These are phyloP conservation scores for Plasmopara muralis DNA, from an alignment of 352 stramenopile genomes.

Conservation along the genomic window DNA sequence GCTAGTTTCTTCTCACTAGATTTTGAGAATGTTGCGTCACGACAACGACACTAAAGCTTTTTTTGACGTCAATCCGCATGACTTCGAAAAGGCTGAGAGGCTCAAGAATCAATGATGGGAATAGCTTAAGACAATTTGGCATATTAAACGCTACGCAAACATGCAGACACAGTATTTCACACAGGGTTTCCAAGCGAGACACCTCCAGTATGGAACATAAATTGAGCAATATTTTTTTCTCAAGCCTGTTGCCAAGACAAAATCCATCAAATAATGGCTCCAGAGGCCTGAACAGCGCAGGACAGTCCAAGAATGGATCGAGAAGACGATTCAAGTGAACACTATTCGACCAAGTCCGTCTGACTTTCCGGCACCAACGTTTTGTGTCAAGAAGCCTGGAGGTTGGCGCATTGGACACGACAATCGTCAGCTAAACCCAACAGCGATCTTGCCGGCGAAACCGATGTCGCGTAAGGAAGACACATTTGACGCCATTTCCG, in stretches of 20 bases:
- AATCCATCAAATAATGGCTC: too few species aligned
- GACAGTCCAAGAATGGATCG: too few species aligned
- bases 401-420: not conserved
- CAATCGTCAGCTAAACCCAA: not conserved
- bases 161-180: too few species aligned
- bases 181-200: too few species aligned
- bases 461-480: not conserved
- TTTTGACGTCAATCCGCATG: too few species aligned
- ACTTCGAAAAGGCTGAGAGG: too few species aligned
- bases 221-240: not conserved
- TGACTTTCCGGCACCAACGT: not conserved
- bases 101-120: too few species aligned
- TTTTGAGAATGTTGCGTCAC: too few species aligned
- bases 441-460: not conserved
- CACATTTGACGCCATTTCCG: too few species aligned
- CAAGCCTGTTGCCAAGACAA: not conserved
- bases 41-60: too few species aligned
- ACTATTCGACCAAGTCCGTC: not conserved
- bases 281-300: too few species aligned
- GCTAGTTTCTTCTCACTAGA: not conserved
- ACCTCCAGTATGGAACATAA: not conserved
- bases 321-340: not conserved
- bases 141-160: too few species aligned
- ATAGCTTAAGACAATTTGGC: not conserved
- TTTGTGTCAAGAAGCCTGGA: not conserved